Conservation (phyloP, 192 early-diverging fungal species). For the Spizellomyces sp. region DNA sequence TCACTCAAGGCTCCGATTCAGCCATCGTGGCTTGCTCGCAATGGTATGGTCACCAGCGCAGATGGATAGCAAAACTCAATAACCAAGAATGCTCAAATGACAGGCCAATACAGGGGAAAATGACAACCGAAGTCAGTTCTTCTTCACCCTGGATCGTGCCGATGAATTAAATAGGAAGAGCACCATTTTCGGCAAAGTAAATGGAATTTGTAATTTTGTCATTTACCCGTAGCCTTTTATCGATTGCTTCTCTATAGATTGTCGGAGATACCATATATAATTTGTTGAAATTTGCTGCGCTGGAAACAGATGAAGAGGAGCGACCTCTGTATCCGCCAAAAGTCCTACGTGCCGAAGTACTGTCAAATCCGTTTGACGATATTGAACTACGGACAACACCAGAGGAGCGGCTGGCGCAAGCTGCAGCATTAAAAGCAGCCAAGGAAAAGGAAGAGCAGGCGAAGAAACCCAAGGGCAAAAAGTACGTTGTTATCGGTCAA, state of each 20-base stretch:
- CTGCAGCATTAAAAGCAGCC: slow-evolving; percentile 10
- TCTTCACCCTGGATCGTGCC: slow-evolving; percentile 85
- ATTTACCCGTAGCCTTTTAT: not conserved
- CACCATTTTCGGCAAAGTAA: slow-evolving; percentile 91
- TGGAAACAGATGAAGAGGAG: slow-evolving; percentile 80
- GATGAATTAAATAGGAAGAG: slow-evolving; percentile 86
- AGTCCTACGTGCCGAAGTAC: slow-evolving; percentile 65
- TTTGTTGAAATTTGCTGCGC: slow-evolving; percentile 80
- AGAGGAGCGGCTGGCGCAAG: slow-evolving; percentile 42
- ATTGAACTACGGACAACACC: slow-evolving; percentile 73
- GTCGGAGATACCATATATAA: slow-evolving; percentile 92
- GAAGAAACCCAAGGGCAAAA: slow-evolving; percentile 59
- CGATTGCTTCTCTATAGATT: slow-evolving; percentile 49
- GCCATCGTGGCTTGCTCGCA: slow-evolving; percentile 80
- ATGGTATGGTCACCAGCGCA: slow-evolving; percentile 47
- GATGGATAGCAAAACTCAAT: no score
- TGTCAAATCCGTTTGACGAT: slow-evolving; percentile 91
- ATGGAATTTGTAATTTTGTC: not conserved
- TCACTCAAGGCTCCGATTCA: slow-evolving; percentile 89
- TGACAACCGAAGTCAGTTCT: slow-evolving; percentile 91
- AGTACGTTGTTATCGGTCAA: slow-evolving; percentile 41
- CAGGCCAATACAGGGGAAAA: slow-evolving; percentile 77
- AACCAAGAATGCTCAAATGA: not conserved
- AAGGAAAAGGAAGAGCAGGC: slow-evolving; percentile 30
- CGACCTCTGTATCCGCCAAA: slow-evolving; percentile 74